Evolutionary conservation across 225 moss, liverwort and hornwort genomes (phyloP).

Genomic region (Sphagnum tenellum): DNA sequence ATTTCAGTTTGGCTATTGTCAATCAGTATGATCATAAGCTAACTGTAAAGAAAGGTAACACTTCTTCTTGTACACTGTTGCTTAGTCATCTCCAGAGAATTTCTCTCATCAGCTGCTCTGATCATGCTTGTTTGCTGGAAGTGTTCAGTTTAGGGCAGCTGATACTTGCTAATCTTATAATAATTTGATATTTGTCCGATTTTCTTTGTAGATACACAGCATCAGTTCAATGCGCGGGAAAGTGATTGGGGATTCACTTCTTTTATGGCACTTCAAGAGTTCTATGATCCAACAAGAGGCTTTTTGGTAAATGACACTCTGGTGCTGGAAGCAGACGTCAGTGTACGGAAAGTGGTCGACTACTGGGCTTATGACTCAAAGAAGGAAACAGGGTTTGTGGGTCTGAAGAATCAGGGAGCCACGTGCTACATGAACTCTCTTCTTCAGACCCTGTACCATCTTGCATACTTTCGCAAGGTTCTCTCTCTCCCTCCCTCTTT

Average conservation of each 20-base stretch:
- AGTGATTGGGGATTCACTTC: slow-evolving; percentile 99
- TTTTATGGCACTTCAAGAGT: slow-evolving; percentile 91
- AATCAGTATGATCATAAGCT: slow-evolving; percentile 89
- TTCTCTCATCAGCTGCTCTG: too few relatives aligned
- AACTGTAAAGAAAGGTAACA: slow-evolving; percentile 95
- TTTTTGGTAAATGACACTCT: slow-evolving; percentile 97
- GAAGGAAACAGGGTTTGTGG: slow-evolving; percentile 98
- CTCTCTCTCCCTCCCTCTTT: not conserved
- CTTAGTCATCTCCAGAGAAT: too few relatives aligned
- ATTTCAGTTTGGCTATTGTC: slow-evolving; percentile 94
- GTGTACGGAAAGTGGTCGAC: slow-evolving; percentile 96
- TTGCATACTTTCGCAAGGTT: slow-evolving; percentile 96
- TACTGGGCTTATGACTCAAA: slow-evolving; percentile 99
- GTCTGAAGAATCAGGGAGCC: slow-evolving; percentile 98
- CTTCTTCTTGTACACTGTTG: too few relatives aligned
- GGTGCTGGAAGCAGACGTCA: slow-evolving; percentile 96
- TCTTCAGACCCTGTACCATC: slow-evolving; percentile 95
- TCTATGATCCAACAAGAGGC: slow-evolving; percentile 81
- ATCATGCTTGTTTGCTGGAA: too few relatives aligned
- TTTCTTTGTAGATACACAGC: slow-evolving; percentile 81
- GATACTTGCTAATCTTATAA: too few relatives aligned
- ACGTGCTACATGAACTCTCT: slow-evolving; percentile 99
- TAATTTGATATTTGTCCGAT: not conserved
- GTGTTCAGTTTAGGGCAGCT: too few relatives aligned
- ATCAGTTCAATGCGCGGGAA: slow-evolving; percentile 97